These are phyloP conservation scores for Fusarium poae DNA, from an alignment of 2,329 filamentous ascomycete genomes.

Conservation along the genomic window DNA sequence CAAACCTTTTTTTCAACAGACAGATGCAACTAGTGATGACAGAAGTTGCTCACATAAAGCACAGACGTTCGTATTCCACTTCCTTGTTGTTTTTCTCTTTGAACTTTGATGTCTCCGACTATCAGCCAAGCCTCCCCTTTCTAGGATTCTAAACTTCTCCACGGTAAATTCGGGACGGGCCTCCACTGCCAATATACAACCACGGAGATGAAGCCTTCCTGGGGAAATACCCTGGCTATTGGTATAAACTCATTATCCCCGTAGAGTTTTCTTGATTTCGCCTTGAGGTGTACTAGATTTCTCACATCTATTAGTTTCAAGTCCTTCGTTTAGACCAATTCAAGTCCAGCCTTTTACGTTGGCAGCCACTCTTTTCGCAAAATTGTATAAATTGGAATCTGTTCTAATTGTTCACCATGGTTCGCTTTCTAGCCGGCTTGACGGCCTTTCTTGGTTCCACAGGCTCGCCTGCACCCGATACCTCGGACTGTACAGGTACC, in stretches of 20 bases:
- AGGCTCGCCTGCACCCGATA: neutral
- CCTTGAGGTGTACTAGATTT: neutral
- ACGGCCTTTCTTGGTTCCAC: slow-evolving; percentile 20
- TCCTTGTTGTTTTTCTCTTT: neutral
- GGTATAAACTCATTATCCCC: slow-evolving; percentile 14
- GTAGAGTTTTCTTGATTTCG: neutral
- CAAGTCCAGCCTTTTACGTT: neutral
- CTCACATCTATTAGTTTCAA: neutral
- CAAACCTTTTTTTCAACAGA: neutral
- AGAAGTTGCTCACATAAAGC: neutral
- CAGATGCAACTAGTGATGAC: too few species aligned
- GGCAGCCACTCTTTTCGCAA: slow-evolving; percentile 9
- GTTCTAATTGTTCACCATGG: slow-evolving; percentile 7
- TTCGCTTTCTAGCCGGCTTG: slow-evolving; percentile 23
- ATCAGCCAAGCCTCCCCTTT: slow-evolving; percentile 14
- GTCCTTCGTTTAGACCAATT: slow-evolving; percentile 2
- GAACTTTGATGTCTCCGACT: rapidly evolving
- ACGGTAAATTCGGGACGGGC: neutral
- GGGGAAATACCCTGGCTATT: neutral
- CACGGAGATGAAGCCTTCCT: neutral
- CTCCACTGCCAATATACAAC: neutral
- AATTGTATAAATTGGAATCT: neutral
- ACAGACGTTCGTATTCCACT: neutral
- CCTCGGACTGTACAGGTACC: slow-evolving; percentile 20
- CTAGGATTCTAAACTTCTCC: slow-evolving; percentile 1